Evolutionary conservation across 116 monocot species (phyloP), one percentile per base, ranked within the genome.

Genomic region (Phalaenopsis hybrid): DNA sequence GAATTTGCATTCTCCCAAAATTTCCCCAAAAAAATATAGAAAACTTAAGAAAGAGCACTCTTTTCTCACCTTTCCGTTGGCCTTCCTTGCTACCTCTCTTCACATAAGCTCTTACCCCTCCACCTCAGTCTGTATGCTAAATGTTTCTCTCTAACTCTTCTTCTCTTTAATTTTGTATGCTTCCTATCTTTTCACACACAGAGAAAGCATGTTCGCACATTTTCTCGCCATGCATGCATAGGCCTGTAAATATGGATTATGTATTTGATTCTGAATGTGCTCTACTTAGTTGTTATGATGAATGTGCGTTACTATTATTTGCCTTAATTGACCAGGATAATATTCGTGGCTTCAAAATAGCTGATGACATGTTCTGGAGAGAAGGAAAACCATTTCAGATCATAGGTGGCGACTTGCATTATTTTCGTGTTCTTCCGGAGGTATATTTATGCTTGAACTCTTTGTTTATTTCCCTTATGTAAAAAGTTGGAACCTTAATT

Each of bases 391-490:
- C 89, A 7, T 94, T 94, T 83, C 91, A 84, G 84, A 92, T 96
- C 49, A 91, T 96, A 34, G 96, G 94, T 11, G 96, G 96, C 18
- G 96, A 94, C 79, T 51, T 96, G 75, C 96, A 96, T 81, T 96
- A 96, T 83, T 94, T 96, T 81, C 91, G 96, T 25, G 85, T 92
- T 68, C 83, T 87, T 81, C 94, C 94, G 6, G 85, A 94, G 94
- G 96, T 96, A 77, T 44, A 12, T 50, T 75, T 48, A 48, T 44
- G 50, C 4, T 0, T 63, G 5, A 80, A 21, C 31, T 79, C 17
- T 48, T 65, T 51, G 31, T 50, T 45, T 33, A 7, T 77, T 52
- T 51, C 11, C 77, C 7, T 44, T 46, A 18, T 15, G 20, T 8
- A 46, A 1, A 75, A 75, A 11, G 21, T 46, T 73, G 16, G 43